phyloP scores from a whole-genome alignment of 1,284 basidiomycete species.

The Ganoderma resinaceum region DNA sequence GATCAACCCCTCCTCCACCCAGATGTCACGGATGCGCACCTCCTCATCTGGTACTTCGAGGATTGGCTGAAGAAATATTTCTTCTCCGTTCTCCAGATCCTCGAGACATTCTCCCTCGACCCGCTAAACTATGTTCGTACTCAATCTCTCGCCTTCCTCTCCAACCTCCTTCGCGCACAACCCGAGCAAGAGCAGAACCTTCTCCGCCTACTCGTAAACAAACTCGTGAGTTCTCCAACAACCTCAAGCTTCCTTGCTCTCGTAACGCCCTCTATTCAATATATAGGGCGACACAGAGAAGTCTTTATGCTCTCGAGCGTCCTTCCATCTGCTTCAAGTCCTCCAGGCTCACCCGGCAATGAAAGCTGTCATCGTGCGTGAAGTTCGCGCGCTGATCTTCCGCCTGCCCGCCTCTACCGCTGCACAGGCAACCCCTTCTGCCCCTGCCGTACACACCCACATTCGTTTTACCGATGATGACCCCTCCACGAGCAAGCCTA shows the following conservation, averaged over 20 bases:
- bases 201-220: slow-evolving; percentile 92
- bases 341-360: slow-evolving; percentile 93
- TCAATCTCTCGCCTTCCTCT: slow-evolving; percentile 62
- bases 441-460: slow-evolving; percentile 19
- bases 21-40: slow-evolving; percentile 74
- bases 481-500: slow-evolving; percentile 31
- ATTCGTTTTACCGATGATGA: slow-evolving; percentile 36
- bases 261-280: no score
- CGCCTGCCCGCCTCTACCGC: slow-evolving; percentile 56
- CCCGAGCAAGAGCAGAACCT: slow-evolving; percentile 99
- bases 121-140: slow-evolving; percentile 89
- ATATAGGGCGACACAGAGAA: slow-evolving; percentile 88
- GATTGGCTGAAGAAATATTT: slow-evolving; percentile 98
- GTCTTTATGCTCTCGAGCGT: slow-evolving; percentile 89
- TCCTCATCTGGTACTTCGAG: slow-evolving; percentile 92
- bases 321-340: slow-evolving; percentile 89
- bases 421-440: slow-evolving; percentile 36
- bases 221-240: slow-evolving; percentile 66
- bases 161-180: slow-evolving; percentile 85
- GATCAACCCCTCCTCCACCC: slow-evolving; percentile 86
- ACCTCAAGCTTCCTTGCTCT: no score
- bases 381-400: slow-evolving; percentile 84
- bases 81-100: slow-evolving; percentile 89
- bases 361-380: slow-evolving; percentile 91
- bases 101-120: slow-evolving; percentile 91